Percentiles rank a stretch among this genome's conserved stretches.
phyloP scores from a whole-genome alignment of 2,329 filamentous ascomycete genomes.

The Colletotrichum tropicale region DNA sequence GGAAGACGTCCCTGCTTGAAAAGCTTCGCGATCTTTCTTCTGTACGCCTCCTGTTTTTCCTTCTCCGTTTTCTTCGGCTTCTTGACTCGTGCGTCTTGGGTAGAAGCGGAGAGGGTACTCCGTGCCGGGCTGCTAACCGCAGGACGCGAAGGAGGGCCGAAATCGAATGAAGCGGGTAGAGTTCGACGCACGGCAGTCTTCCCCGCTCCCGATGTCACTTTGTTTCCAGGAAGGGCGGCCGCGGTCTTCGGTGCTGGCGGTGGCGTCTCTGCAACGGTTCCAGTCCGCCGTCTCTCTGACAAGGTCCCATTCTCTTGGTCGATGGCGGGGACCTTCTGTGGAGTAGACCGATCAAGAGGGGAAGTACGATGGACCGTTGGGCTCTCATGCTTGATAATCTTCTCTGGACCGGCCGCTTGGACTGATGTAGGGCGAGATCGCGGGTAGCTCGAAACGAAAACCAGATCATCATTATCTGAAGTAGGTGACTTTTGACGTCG shows the following conservation, averaged over 20 bases:
- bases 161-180: not conserved
- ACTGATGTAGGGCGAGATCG: not conserved
- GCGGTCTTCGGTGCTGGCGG: not conserved
- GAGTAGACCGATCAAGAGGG: not conserved
- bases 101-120: not conserved
- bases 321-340: not conserved
- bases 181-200: not conserved
- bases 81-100: constrained; percentile 7
- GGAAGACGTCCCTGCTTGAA: constrained; percentile 5
- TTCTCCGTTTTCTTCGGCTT: constrained; percentile 8
- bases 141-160: not conserved
- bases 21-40: not conserved
- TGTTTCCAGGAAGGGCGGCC: not conserved
- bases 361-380: not conserved
- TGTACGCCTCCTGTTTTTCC: not conserved
- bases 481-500: not conserved
- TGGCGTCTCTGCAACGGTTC: not conserved
- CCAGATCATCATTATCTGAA: not conserved
- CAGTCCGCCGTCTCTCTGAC: not conserved
- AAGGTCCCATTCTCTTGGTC: not conserved
- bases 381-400: not conserved
- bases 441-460: not conserved
- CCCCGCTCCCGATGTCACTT: not conserved
- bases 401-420: not conserved
- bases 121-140: not conserved